Evolutionary conservation across 345 rosid species (phyloP).

Genomic region (Sisymbrium altissimum): DNA sequence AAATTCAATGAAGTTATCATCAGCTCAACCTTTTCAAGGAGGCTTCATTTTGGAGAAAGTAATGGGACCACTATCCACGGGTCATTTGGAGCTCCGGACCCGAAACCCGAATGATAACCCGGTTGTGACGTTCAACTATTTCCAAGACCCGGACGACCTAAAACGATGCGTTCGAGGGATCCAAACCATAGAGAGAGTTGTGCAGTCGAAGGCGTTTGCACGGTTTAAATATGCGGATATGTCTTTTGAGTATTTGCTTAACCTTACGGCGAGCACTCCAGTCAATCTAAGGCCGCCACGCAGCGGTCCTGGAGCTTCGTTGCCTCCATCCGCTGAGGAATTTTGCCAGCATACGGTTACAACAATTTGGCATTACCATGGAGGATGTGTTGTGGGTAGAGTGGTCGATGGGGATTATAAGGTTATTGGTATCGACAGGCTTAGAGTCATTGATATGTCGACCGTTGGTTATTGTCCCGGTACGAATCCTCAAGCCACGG

Average conservation of each 20-base stretch:
- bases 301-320: constrained; percentile 40
- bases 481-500: constrained; percentile 95
- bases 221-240: constrained; percentile 36
- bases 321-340: constrained; percentile 48
- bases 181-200: constrained; percentile 43
- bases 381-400: constrained; percentile 78
- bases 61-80: constrained; percentile 56
- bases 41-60: constrained; percentile 65
- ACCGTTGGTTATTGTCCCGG: constrained; percentile 74
- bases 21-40: constrained; percentile 45
- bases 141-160: constrained; percentile 56
- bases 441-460: constrained; percentile 80
- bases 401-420: constrained; percentile 69
- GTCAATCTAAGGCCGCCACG: constrained; percentile 68
- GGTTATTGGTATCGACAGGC: constrained; percentile 56
- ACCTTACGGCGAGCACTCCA: constrained; percentile 49
- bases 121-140: constrained; percentile 62
- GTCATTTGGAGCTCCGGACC: constrained; percentile 54
- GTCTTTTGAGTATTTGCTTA: constrained; percentile 39
- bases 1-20: constrained; percentile 31
- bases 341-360: constrained; percentile 76
- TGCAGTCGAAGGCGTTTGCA: constrained; percentile 50
- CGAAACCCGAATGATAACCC: constrained; percentile 56
- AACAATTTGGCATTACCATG: constrained; percentile 96
- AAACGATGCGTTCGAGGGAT: constrained; percentile 58